Base-by-base conservation (phyloP, 2,329 filamentous ascomycete species). In the Fusarium sp. region DNA sequence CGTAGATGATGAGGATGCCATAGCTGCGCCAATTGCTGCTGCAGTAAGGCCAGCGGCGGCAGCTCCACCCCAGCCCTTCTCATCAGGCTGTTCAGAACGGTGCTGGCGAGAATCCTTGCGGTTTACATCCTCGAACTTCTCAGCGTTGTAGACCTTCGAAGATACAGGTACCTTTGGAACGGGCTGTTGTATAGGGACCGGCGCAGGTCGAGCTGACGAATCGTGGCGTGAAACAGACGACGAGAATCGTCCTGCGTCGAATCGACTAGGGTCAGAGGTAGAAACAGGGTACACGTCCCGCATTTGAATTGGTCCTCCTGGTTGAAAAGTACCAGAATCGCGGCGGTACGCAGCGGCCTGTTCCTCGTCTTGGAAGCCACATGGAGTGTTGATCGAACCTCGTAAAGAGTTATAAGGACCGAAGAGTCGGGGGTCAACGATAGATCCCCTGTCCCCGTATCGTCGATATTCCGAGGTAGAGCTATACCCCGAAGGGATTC, bases 121-220 rank as follows among this genome's bases (percentile, higher is more conserved):
- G 36, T 73, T 77, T 31, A 80, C 81, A 51, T 78, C 74, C 28
- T 81, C 80, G 28, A 80, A 68, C 81, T 77, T 80, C 39, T 81
- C 80, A 34, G 85, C 81, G 48, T 89, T 86, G 72, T 93, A 92
- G 2, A 95, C 85, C 18, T 87, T 87, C 65, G 87, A 87, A 38
- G 90, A 90, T 4, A 97, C 89, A 1, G 92, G 93, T 4, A 87
- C 85, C 61, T 93, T 87, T 3, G 95, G 95, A 72, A 94, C 91
- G 4, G 95, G 95, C 73, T 97, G 93, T 77, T 96, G 92, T n/a
- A 98, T 84, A 13, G 90, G 89, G 33, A 94, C 86, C 0, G 88
- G 84, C 7, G 83, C 88, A 7, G 90, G 87, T 42, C 87, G 84
- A 17, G 79, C 76, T 18, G 82, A 76, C 9, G 82, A 74, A 43